Percentiles rank a stretch among this genome's conserved stretches.
Conservation (phyloP, 352 stramenopile genomes). For the Globisporangium apiculatum region DNA sequence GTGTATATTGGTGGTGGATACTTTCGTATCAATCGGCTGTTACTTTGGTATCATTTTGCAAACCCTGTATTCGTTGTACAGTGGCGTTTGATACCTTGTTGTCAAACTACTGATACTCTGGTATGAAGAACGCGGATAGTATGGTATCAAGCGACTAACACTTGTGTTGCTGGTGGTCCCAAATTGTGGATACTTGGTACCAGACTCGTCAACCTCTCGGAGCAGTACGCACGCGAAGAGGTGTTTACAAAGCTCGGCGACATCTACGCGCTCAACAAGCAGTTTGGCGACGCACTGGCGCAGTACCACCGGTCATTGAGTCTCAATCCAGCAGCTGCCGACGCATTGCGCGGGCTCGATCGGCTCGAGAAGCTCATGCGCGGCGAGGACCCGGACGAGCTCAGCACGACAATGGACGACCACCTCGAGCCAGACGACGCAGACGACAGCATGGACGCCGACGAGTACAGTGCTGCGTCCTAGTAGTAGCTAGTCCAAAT, state of each 20-base stretch:
- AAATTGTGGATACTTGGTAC: not conserved
- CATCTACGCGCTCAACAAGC: conserved; percentile 63
- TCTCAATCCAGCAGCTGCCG: conserved; percentile 44
- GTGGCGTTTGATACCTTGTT: too few species aligned
- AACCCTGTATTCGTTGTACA: too few species aligned
- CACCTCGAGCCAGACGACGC: conserved; percentile 46
- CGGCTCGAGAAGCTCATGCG: conserved; percentile 78
- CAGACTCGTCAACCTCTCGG: conserved; percentile 35
- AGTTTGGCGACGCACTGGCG: conserved; percentile 56
- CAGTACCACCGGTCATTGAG: conserved; percentile 61
- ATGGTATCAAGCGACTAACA: too few species aligned
- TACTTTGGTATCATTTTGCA: too few species aligned
- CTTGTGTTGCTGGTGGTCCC: too few species aligned
- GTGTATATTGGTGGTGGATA: not conserved
- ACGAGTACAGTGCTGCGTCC: conserved; percentile 15
- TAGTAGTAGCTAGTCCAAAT: too few species aligned
- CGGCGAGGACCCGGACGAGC: conserved; percentile 62
- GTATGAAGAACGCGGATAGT: too few species aligned
- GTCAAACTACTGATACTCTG: too few species aligned
- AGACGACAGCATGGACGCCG: conserved; percentile 45
- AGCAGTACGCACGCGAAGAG: conserved; percentile 48
- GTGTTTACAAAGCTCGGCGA: conserved; percentile 74
- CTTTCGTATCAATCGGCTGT: too few species aligned
- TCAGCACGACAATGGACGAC: conserved; percentile 61
- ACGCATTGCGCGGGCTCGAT: conserved; percentile 50